These are phyloP conservation scores for Candida methanosorbosa DNA, from an alignment of 805 yeast species.

Conservation along the genomic window DNA sequence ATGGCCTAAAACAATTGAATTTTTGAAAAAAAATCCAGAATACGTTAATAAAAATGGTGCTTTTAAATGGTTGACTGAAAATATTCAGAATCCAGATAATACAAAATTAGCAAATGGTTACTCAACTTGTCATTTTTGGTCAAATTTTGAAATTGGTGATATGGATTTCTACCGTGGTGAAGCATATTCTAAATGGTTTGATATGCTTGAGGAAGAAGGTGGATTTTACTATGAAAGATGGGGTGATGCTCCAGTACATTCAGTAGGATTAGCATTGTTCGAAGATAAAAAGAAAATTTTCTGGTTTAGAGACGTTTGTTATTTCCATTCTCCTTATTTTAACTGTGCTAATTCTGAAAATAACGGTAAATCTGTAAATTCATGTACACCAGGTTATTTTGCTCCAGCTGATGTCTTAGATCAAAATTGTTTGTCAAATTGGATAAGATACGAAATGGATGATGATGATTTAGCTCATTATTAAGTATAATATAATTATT, in stretches of 20 bases:
- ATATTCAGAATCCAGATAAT: conserved; percentile 45
- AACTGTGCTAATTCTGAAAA: conserved; percentile 33
- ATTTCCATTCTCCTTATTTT: conserved; percentile 38
- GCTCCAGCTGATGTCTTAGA: conserved; percentile 29
- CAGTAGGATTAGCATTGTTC: conserved; percentile 39
- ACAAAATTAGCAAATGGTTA: conserved; percentile 40
- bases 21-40: conserved; percentile 50
- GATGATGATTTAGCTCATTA: conserved; percentile 10
- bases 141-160: conserved; percentile 74
- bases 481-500: conserved; percentile 1
- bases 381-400: conserved; percentile 13
- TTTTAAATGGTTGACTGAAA: conserved; percentile 68
- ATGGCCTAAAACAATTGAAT: conserved; percentile 66
- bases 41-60: conserved; percentile 53
- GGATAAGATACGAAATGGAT: conserved; percentile 40
- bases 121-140: conserved; percentile 86
- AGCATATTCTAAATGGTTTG: conserved; percentile 60
- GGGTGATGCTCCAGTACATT: conserved; percentile 52
- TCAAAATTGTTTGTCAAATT: conserved; percentile 65
- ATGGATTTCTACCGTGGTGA: conserved; percentile 67
- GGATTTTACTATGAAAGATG: conserved; percentile 76
- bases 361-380: too few species aligned
- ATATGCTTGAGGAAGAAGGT: conserved; percentile 59
- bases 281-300: conserved; percentile 37
- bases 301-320: conserved; percentile 48